phyloP scores from a whole-genome alignment of 2,329 filamentous ascomycete species.

The Xylariaceae sp. region DNA sequence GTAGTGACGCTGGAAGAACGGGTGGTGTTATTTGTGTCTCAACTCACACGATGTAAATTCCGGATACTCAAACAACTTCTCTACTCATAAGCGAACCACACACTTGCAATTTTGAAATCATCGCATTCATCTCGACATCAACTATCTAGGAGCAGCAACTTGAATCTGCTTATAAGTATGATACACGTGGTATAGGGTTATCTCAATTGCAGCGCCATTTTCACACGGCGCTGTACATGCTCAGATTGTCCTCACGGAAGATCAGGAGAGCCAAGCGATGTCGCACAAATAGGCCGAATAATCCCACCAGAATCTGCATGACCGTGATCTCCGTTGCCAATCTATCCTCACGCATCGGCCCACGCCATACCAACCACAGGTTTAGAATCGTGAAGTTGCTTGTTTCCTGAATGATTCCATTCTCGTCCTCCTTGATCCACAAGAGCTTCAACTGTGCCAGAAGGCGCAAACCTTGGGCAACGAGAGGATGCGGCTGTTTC shows the following conservation, averaged over 20 bases:
- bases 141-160: too few relatives aligned
- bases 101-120: not conserved
- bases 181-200: conserved; percentile 20
- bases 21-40: too few relatives aligned
- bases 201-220: conserved; percentile 14
- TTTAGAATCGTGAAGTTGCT: conserved; percentile 93
- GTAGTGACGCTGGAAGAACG: too few relatives aligned
- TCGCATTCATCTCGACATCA: too few relatives aligned
- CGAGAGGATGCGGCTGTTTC: conserved; percentile 61
- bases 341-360: conserved; percentile 81
- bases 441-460: conserved; percentile 67
- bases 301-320: conserved; percentile 72
- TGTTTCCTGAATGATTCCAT: conserved; percentile 71
- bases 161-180: conserved; percentile 13
- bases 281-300: conserved; percentile 79
- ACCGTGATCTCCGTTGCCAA: conserved; percentile 73
- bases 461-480: conserved; percentile 62
- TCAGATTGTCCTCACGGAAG: conserved; percentile 84
- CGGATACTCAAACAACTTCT: too few relatives aligned
- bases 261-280: conserved; percentile 83
- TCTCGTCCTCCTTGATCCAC: conserved; percentile 60
- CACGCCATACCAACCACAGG: conserved; percentile 93
- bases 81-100: too few relatives aligned
- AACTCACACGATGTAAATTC: too few relatives aligned
- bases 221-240: conserved; percentile 33